Conservation (phyloP, 2,329 filamentous ascomycete genomes). For the Botrytis fragariae region DNA sequence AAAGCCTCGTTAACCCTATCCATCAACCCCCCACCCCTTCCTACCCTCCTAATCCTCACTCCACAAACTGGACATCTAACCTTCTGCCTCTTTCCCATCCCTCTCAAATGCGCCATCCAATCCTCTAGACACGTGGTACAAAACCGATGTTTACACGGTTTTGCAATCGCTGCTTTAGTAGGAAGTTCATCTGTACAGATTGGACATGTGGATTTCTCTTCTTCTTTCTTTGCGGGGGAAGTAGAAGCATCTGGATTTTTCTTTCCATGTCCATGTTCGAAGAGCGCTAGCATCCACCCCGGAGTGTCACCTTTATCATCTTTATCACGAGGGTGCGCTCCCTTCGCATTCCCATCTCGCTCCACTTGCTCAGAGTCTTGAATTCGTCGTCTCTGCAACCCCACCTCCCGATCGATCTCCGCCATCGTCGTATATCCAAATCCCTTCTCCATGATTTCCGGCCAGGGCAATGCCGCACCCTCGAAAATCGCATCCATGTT, state of each 20-base stretch:
- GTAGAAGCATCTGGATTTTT: not conserved
- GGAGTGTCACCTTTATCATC: not conserved
- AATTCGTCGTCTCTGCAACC: not conserved
- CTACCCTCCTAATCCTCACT: not conserved
- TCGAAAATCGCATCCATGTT: not conserved
- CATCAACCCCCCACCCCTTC: not conserved
- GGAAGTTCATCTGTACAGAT: not conserved
- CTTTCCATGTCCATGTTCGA: not conserved
- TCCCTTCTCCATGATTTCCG: not conserved
- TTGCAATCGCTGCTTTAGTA: not conserved
- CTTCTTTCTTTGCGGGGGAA: rapidly evolving
- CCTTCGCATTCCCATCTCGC: not conserved
- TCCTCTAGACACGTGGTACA: not conserved
- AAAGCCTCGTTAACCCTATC: not conserved
- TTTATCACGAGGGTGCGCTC: not conserved
- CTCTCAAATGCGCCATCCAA: not conserved
- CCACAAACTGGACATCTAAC: not conserved
- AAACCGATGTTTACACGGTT: not conserved
- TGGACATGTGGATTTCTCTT: not conserved
- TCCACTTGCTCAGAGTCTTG: too few relatives aligned
- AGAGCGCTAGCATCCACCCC: not conserved
- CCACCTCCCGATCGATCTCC: not conserved
- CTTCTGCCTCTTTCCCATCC: not conserved
- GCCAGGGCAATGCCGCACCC: not conserved
- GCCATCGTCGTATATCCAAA: not conserved